Evolutionary conservation across 2,329 filamentous ascomycete species (phyloP), one percentile per base, ranked within the genome.

Genomic region (Sclerotiophoma versabilis): DNA sequence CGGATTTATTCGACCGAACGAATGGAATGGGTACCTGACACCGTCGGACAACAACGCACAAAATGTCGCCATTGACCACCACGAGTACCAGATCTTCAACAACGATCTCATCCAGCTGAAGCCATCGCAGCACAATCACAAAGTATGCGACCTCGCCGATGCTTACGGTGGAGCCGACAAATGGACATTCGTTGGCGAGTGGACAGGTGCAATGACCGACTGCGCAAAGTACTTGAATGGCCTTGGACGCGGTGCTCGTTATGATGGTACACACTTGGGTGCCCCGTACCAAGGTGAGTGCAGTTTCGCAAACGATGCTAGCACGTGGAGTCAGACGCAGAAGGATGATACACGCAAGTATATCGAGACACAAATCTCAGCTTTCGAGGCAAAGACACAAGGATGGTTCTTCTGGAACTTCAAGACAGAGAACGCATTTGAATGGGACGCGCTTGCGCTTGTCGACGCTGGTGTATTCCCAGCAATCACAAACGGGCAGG

Each of bases 21-120:
- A 76, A 6, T 90, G 84, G 83, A 89, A 89, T 63, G 83, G 80
- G 5, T 85, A 84, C 71, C 77, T 88, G 62, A 83, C 78, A 2
- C 76, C 77, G 1, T 76, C 74, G 0, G 80, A 83, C 64, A 75
- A 79, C 58, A 77, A 79, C 59, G 76, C 80, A 3, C 76, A 81
- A 37, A 82, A 83, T 39, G 81, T 88, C 33, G 81, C 83, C 38
- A 73, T 90, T 58, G 87, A 90, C 65, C 85, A 87, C 53, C 87
- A 90, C 68, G 85, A 89, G 66, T 90, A 90, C 68, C 83, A 89
- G 68, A 79, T 86, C 53, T 89, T 89, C 73, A 79, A 77, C 54
- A 72, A 79, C 20, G 76, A 74, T 0, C 75, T 83, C 23, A 74
- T 87, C 25, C 76, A 78, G 19, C 72, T 83, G 69, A 72, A 76